Base-by-base conservation (phyloP, 371 early-diverging fungal genomes). In the Entomophthora muscae region DNA sequence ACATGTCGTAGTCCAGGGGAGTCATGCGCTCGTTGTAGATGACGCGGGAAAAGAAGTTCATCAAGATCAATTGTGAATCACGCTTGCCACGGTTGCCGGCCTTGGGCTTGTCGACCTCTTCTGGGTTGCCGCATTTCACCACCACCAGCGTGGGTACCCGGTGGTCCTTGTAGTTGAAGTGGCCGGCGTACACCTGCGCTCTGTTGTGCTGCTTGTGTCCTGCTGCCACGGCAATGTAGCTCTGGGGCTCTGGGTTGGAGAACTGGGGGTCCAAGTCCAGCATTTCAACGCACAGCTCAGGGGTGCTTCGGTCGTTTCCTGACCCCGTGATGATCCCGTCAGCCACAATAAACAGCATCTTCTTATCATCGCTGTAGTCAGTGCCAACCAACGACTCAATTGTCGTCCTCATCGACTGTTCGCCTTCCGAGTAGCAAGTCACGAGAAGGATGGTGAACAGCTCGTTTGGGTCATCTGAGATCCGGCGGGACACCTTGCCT, bases 71-170 rank as follows among this genome's bases (percentile, higher is more conserved):
- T 76, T 96, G 95, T 23, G 89, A 88, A 71, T 96, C 96, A 71
- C 96, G 83, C 70, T 95, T 95, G 61, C 96, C 96, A 65, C 96
- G 77, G 70, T 96, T 92, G 30, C 90, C 90, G 17, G 88, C 79
- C 73, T 87, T 87, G 60, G 83, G 73, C 60, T 81, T 80, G 55
- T 85, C 85, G 64, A 72, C 72, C 66, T 88, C 86, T n/a, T 71
- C 79, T 26, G 79, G 77, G 51, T 76, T 75, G 42, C 93, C 93
- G 66, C 88, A 87, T 72, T 93, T 93, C 58, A 88, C 84, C 22
- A 91, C 79, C 33, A 87, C 66, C 22, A 92, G 72, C 58, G 82
- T 84, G 1, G 90, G 88, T 1, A 85, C 78, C 24, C 75, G 73
- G 61, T 75, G 76, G 52, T 76, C 78, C 66, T 81, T 76, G 66